Conservation (phyloP, 257 asterid species). For the Penstemon newberryi region DNA sequence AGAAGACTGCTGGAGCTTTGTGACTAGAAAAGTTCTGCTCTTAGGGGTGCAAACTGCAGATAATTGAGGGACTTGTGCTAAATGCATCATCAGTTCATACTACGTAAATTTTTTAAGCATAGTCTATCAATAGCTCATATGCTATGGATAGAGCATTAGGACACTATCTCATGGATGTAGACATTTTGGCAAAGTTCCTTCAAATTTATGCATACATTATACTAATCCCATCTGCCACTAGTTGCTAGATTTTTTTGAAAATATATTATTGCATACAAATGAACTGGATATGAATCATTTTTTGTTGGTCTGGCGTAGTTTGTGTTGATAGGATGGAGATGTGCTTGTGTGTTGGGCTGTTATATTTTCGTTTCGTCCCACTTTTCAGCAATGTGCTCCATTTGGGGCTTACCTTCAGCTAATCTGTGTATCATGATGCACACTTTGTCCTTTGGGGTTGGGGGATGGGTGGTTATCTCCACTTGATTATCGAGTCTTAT, state of each 20-base stretch:
- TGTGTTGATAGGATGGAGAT: background rate
- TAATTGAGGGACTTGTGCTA: conserved; percentile 1
- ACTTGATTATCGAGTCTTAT: background rate
- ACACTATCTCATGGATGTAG: background rate
- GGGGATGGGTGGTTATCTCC: background rate
- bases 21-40: background rate
- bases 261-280: background rate
- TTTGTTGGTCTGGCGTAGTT: background rate
- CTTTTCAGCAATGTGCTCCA: background rate
- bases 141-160: background rate
- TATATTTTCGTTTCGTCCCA: background rate
- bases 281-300: background rate
- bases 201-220: background rate
- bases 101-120: background rate
- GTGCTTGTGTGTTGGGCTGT: background rate
- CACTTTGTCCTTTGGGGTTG: background rate
- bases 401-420: background rate
- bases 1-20: background rate
- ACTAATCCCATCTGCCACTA: background rate
- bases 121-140: background rate
- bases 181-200: background rate
- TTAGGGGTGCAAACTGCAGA: background rate
- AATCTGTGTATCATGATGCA: background rate
- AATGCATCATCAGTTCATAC: background rate
- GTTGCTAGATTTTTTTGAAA: background rate